Evolutionary conservation across 805 yeast species (phyloP).

Genomic region (Ogataea pini): DNA sequence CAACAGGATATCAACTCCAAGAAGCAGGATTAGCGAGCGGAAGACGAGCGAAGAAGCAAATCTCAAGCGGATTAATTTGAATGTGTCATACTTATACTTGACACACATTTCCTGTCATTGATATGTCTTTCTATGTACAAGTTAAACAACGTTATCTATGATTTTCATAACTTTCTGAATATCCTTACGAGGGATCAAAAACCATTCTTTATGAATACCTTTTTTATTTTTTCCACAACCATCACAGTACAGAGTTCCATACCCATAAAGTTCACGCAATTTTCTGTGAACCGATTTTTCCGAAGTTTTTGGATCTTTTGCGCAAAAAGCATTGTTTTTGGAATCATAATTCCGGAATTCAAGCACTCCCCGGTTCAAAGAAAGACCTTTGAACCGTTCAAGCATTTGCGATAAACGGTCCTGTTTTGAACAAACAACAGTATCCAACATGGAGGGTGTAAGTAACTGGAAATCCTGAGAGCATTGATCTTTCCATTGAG

Average conservation of each 20-base stretch:
- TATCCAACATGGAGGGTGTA: constrained; percentile 34
- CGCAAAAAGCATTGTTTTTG: constrained; percentile 39
- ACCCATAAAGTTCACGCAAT: constrained; percentile 44
- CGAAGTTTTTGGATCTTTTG: constrained; percentile 33
- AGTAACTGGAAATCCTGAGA: constrained; percentile 45
- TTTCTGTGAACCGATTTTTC: constrained; percentile 45
- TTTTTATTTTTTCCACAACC: constrained; percentile 37
- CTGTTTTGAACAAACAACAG: constrained; percentile 19
- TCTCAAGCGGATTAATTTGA: too few species aligned
- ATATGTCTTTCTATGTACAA: too few species aligned
- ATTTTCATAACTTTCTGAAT: constrained; percentile 35
- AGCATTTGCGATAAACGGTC: constrained; percentile 20
- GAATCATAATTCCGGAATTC: constrained; percentile 25
- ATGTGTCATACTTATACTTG: too few species aligned
- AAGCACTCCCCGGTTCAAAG: neutral
- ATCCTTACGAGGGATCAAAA: constrained; percentile 48
- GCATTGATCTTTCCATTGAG: constrained; percentile 57
- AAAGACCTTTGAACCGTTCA: constrained; percentile 11
- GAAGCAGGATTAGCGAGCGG: constrained; percentile 25
- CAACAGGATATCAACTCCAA: constrained; percentile 19
- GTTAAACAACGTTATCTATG: too few species aligned
- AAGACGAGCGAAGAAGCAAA: too few species aligned
- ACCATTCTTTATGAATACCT: constrained; percentile 55
- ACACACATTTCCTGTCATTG: too few species aligned
- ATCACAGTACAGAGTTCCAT: constrained; percentile 49